Base-by-base conservation (phyloP, 2,329 filamentous ascomycete genomes). In the Penicillium griseofulvum region DNA sequence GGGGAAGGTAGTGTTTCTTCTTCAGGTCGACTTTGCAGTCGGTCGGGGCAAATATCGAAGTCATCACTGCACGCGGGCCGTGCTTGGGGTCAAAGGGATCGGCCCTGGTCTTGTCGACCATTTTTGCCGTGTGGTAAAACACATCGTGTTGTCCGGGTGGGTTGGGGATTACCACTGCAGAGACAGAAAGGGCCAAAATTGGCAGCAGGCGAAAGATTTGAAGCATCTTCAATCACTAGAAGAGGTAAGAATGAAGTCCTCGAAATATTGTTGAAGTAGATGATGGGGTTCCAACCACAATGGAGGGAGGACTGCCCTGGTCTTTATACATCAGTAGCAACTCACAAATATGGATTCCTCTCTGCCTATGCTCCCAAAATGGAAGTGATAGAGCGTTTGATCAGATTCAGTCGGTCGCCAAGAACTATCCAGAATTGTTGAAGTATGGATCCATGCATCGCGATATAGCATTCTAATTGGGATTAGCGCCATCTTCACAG, bases 41-140 rank as follows among this genome's bases (percentile, higher is more conserved):
- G 4, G 61, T 31, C 0, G 69, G 69, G 5, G 57, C 54, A 33
- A 70, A 71, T 22, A 65, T 56, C 5, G 69, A 69, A 28, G 66
- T 54, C 68, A 72, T 69, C 22, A 72, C 38, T 36, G 56, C 22
- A 16, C 69, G 63, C 2, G 57, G 47, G 2, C 39, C 33, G 5
- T 51, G 48, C 10, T 56, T 65, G 6, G 63, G 63, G 19, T 63
- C 54, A 39, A 60, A 71, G 9, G 67, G 69, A 46, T 71, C 66
- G 42, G 56, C 45, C 17, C 69, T 66, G 36, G 34, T 51, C 9
- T 46, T 24, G 42, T 71, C 69, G 16, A 57, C 34, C 43, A 63
- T 49, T 36, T 26, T 39, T 47, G 50, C 43, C 38, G 55, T 28
- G 44, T 43, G 41, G 16, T 47, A 47, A 19, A 47, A 47, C 22